Percentiles rank a stretch among this genome's conserved stretches.
phyloP scores from a whole-genome alignment of 805 yeast species.

The Zygosaccharomyces bisporus region DNA sequence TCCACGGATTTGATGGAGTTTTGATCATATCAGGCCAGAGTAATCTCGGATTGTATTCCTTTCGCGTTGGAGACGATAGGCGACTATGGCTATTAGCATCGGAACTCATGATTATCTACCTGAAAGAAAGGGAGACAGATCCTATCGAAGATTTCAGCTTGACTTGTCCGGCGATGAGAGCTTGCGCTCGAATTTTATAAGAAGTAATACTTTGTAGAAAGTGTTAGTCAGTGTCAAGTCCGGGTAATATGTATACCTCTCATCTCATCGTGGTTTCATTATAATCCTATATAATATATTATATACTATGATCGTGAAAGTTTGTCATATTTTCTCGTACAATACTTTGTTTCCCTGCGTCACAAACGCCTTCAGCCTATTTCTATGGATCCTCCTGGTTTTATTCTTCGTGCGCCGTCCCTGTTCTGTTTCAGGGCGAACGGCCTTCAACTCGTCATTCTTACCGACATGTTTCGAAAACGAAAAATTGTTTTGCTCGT shows the following conservation, averaged over 20 bases:
- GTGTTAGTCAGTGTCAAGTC: neutral
- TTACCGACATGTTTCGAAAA: no score
- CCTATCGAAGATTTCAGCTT: neutral
- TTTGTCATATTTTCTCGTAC: constrained; percentile 22
- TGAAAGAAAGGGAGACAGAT: neutral
- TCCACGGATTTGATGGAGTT: constrained; percentile 34
- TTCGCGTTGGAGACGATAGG: neutral
- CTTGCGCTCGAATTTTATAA: no score
- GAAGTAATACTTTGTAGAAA: no score
- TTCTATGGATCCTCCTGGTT: constrained; percentile 18
- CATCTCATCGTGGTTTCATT: neutral
- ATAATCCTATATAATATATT: neutral
- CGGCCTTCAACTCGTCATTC: no score
- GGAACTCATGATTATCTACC: neutral
- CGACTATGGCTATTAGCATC: neutral
- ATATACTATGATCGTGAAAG: neutral
- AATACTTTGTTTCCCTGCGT: constrained; percentile 27
- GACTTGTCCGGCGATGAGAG: neutral
- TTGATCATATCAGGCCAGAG: constrained; percentile 37
- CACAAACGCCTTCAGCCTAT: constrained; percentile 24
- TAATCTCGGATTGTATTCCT: constrained; percentile 28
- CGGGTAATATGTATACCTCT: neutral
- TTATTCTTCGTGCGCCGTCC: constrained; percentile 7
- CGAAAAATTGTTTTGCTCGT: neutral
- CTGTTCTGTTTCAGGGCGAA: no score